A percentile compares a stretch with the other conserved stretches of the same genome.
Evolutionary conservation across 1,284 basidiomycete genomes (phyloP).

Genomic region (Pterula multifida): DNA sequence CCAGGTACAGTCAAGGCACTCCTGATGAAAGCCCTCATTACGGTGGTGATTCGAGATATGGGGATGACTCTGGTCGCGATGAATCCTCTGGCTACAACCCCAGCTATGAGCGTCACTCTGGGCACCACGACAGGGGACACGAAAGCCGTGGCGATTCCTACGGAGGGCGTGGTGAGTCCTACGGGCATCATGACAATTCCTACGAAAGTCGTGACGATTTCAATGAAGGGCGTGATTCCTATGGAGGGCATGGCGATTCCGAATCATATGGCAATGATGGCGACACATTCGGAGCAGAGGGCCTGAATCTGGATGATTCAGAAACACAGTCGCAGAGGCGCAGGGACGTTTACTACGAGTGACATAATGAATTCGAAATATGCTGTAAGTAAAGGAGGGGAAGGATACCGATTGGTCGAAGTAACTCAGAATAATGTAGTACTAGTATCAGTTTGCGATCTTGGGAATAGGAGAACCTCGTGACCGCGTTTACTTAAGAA

Average conservation of each 20-base stretch:
- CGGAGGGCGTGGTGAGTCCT: slow-evolving; percentile 33
- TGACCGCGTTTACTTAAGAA: background rate
- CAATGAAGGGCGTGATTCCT: too few species aligned
- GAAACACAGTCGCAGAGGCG: slow-evolving; percentile 8
- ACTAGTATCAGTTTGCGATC: background rate
- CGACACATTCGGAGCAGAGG: slow-evolving; percentile 8
- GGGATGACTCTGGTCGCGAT: background rate
- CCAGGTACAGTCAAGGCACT: background rate
- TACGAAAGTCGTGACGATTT: too few species aligned
- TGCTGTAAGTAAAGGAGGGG: background rate
- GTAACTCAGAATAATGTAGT: background rate
- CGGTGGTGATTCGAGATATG: background rate
- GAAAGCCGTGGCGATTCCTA: slow-evolving; percentile 28
- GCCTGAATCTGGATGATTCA: slow-evolving; percentile 8
- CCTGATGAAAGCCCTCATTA: background rate
- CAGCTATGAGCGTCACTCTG: slow-evolving; percentile 6
- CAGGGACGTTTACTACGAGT: slow-evolving; percentile 7
- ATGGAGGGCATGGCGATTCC: slow-evolving; percentile 10
- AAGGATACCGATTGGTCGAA: background rate
- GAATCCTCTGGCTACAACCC: slow-evolving; percentile 7
- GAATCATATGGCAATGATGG: slow-evolving; percentile 10
- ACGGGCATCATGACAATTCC: slow-evolving; percentile 15
- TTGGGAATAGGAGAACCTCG: background rate
- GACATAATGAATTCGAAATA: background rate
- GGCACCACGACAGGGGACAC: background rate